Conservation (phyloP, 495 filamentous ascomycete species). For the Hypoxylon subgilvum region DNA sequence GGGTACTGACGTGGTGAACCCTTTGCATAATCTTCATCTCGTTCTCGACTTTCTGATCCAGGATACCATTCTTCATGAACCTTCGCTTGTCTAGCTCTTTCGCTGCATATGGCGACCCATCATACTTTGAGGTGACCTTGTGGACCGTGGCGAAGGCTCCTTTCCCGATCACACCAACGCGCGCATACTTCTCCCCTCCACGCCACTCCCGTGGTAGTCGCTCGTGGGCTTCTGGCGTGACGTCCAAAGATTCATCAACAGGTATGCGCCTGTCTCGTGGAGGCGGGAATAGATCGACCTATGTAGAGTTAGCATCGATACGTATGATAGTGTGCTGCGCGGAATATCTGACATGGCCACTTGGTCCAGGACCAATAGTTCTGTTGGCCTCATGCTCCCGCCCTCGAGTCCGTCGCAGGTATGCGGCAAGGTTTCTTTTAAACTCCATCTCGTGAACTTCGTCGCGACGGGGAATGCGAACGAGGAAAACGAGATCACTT, state of each 20-base stretch:
- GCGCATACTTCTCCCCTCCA: conserved; percentile 82
- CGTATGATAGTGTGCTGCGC: neutral
- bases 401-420: conserved; percentile 45
- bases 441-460: conserved; percentile 63
- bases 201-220: conserved; percentile 67
- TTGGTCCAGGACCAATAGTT: conserved; percentile 55
- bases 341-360: conserved; percentile 48
- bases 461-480: conserved; percentile 79
- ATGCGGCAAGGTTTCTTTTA: conserved; percentile 62
- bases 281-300: conserved; percentile 42
- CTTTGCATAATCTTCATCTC: conserved; percentile 93
- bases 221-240: conserved; percentile 17
- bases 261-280: neutral
- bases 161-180: conserved; percentile 79
- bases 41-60: conserved; percentile 86
- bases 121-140: conserved; percentile 77
- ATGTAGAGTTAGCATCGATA: conserved; percentile 10
- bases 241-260: conserved; percentile 4
- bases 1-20: conserved; percentile 74
- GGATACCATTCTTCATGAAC: conserved; percentile 84
- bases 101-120: conserved; percentile 81
- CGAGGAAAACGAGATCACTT: conserved; percentile 74
- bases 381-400: conserved; percentile 39
- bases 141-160: conserved; percentile 94
- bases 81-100: conserved; percentile 90